Evolutionary conservation across 2,329 filamentous ascomycete species (phyloP), one percentile per base, ranked within the genome.

Genomic region (Sporothrix brunneoviolacea): DNA sequence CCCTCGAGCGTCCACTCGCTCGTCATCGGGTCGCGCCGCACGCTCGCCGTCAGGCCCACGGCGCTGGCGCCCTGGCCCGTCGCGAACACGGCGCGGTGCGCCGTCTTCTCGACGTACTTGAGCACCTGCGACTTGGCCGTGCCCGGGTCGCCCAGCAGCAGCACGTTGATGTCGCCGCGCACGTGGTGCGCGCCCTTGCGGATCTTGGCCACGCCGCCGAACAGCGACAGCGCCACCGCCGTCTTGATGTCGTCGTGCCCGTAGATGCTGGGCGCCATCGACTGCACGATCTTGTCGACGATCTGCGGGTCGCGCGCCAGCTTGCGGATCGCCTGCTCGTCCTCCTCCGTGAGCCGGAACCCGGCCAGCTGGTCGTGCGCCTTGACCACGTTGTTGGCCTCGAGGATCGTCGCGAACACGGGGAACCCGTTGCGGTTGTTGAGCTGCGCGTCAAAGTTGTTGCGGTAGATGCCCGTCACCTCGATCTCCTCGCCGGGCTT

Each of bases 341-440:
- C 94, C 62, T 95, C 86, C 63, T 97, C 91, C 0, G 89, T 97
- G 63, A 98, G 76, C 54, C 90, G 82, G 77, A 98, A 98, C 51
- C 93, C 93, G 61, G 93, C 93, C 54, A 98, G 83, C 69, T 98
- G 91, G 65, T 98, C 93, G 64, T 98, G 93, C 0, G 91, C 85
- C 68, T 98, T 98, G 68, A 97, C 84, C 5, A 97, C 83, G 59
- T 98, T 91, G 69, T 98, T 98, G 22, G 94, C 94, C 68, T 98
- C 93, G 4, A 98, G 79, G 53, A 98, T 93, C 0, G 93, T 98
- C 4, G 93, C 91, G 67, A 98, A 98, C 32, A 98, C 93, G 0
- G 93, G 93, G 70, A 98, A 97, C 4, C 93, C 93, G 64, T 97
- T 98, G 63, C 93, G 91, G 72, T 96, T 97, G 72, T 98, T 98